phyloP scores from a whole-genome alignment of 768 basidiomycete genomes.

The Candolleomyces eurysporus region DNA sequence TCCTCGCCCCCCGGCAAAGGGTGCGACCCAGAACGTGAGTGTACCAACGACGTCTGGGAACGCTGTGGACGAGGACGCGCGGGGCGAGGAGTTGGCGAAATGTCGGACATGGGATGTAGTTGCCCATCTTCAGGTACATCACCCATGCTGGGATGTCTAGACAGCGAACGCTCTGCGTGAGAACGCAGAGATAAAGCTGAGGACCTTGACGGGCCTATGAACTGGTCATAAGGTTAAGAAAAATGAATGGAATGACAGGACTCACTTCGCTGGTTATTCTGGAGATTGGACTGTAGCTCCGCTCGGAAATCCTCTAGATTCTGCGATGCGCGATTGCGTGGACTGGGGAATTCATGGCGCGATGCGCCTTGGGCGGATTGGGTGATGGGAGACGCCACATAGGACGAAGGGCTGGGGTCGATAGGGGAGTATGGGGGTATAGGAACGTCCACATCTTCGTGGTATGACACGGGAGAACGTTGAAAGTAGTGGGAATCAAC shows the following conservation, averaged over 20 bases:
- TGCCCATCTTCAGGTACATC: conserved; percentile 31
- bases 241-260: not conserved
- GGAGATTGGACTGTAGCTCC: conserved; percentile 19
- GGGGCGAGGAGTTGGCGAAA: not conserved
- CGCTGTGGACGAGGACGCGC: not conserved
- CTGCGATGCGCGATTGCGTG: conserved; percentile 22
- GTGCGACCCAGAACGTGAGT: not conserved
- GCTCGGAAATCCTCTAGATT: conserved; percentile 39
- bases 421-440: conserved; percentile 38
- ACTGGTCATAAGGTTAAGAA: not conserved
- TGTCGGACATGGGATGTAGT: not conserved
- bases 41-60: conserved; percentile 1
- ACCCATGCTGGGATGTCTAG: conserved; percentile 41
- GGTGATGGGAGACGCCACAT: conserved; percentile 6
- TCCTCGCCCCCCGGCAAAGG: not conserved
- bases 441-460: conserved; percentile 17
- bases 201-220: not conserved
- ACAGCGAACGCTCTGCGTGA: conserved; percentile 28
- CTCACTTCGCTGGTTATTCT: conserved; percentile 17
- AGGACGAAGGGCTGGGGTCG: conserved; percentile 17
- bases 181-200: conserved; percentile 6
- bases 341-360: conserved; percentile 1
- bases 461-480: conserved; percentile 28
- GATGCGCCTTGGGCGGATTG: not conserved
- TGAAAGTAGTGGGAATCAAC: conserved; percentile 34